Evolutionary conservation across 805 yeast genomes (phyloP), one percentile per base, ranked within the genome.

Genomic region (Zygotorulaspora sp.): DNA sequence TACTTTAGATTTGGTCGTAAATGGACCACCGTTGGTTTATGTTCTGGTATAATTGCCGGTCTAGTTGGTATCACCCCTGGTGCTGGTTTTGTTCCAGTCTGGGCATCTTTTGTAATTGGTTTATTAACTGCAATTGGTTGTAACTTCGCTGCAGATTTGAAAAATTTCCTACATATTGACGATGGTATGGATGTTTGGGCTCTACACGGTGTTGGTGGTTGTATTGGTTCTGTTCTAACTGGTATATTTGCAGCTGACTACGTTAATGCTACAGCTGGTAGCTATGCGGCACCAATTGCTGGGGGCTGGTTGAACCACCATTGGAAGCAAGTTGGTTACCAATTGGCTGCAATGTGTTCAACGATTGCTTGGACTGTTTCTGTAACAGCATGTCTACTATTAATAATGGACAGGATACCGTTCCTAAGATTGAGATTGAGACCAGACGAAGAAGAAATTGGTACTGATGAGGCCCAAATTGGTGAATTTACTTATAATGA

Each of bases 151-250:
- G 87, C 86, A 45, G 94, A 85, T 63, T 61, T 87, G 52, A 88
- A 89, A 70, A 66, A 71, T 49, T 38, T 76, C 42, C 59, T 90
- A 45, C 74, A 73, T 40, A 83, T 90, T 48, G 97, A 90, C 63
- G 97, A 90, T 62, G 96, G 96, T 68, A 73, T 89, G 72, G 97
- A 89, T 63, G 95, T 88, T 33, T 90, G 84, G 67, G 85, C 96
- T 22, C 68, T 89, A 38, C 97, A 90, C 65, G 96, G 96, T 53
- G 80, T 89, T 46, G 97, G 97, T 63, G 97, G 96, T 38, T 75
- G 82, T 53, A 68, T 75, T 47, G 97, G 97, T 36, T 77, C 86
- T 18, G 67, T 83, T 15, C 62, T 88, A 62, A 90, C 97, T 16
- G 97, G 96, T 58, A 70, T 90, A 47, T 90, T 90, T 62, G 95